Percentiles rank a stretch among this genome's conserved stretches.
Conservation (phyloP, 108 stramenopile species). For the Skeletonema marinoi region DNA sequence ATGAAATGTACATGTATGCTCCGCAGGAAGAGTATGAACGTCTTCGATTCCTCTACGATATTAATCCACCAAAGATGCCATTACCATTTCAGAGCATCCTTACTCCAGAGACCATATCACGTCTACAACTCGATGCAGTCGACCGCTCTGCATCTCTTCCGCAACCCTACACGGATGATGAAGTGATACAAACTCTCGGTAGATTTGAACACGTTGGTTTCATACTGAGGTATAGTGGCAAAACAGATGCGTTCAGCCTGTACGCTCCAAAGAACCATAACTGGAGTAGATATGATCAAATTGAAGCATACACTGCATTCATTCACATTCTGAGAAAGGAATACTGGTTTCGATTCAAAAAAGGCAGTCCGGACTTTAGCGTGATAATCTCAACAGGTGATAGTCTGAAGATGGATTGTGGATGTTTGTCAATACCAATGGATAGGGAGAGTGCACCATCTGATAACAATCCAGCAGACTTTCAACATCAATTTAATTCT, state of each 20-base stretch:
- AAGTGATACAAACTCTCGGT: background rate
- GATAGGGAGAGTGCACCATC: background rate
- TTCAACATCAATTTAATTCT: background rate
- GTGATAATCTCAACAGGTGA: conserved; percentile 6
- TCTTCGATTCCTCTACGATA: background rate
- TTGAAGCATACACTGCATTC: background rate
- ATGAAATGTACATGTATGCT: background rate
- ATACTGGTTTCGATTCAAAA: background rate
- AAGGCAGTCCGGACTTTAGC: conserved; percentile 1
- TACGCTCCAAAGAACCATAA: background rate
- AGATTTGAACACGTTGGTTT: background rate
- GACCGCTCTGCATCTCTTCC: background rate
- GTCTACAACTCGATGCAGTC: background rate
- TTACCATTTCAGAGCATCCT: background rate
- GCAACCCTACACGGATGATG: background rate
- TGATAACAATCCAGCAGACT: background rate
- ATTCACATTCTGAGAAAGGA: conserved; percentile 4
- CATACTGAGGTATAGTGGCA: conserved; percentile 1
- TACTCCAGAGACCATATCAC: background rate
- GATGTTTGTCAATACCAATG: background rate
- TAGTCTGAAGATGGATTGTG: conserved; percentile 5
- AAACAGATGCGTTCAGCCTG: background rate
- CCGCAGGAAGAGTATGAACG: background rate
- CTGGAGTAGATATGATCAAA: background rate
- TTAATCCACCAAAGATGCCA: background rate